Percentiles rank a stretch among this genome's conserved stretches.
phyloP scores from a whole-genome alignment of 208 protist species.

The Angomonas ambiguus region DNA sequence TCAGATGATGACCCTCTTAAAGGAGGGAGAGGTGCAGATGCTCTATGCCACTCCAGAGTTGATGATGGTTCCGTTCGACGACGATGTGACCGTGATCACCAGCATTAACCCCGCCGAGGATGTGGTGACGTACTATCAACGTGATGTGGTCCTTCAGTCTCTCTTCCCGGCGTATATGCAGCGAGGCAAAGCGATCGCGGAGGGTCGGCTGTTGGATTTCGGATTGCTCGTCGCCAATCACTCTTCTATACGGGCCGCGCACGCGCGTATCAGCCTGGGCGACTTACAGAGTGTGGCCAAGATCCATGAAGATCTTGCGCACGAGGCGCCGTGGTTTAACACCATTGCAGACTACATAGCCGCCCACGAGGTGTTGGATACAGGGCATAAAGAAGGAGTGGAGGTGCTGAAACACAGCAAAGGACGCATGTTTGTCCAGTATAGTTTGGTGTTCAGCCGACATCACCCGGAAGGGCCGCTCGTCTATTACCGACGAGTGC shows the following conservation, averaged over 20 bases:
- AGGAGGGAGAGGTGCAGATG: conserved; percentile 66
- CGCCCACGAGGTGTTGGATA: conserved; percentile 24
- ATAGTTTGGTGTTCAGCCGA: conserved; percentile 70
- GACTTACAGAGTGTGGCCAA: conserved; percentile 16
- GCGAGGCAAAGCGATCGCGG: conserved; percentile 39
- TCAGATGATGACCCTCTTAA: conserved; percentile 78
- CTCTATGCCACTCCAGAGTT: conserved; percentile 77
- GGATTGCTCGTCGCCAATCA: conserved; percentile 70
- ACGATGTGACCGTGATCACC: conserved; percentile 55
- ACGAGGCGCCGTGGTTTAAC: conserved; percentile 30
- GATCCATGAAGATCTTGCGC: conserved; percentile 69
- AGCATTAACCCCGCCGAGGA: conserved; percentile 60
- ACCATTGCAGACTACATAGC: conserved; percentile 63
- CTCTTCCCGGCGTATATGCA: conserved; percentile 65
- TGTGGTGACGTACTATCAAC: conserved; percentile 58
- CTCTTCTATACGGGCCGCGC: conserved; percentile 57
- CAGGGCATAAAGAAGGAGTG: conserved; percentile 17
- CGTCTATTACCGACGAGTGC: conserved; percentile 73
- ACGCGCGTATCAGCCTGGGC: conserved; percentile 42
- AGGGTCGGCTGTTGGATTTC: conserved; percentile 78
- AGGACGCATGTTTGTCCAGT: conserved; percentile 70
- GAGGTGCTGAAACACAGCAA: conserved; percentile 74
- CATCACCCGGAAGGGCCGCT: conserved; percentile 36
- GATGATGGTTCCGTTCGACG: conserved; percentile 73
- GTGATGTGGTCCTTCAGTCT: conserved; percentile 52